Percentiles rank a stretch among this genome's conserved stretches.
Evolutionary conservation across 139 green algal genomes (phyloP).

Genomic region (Picochlorum sp.): DNA sequence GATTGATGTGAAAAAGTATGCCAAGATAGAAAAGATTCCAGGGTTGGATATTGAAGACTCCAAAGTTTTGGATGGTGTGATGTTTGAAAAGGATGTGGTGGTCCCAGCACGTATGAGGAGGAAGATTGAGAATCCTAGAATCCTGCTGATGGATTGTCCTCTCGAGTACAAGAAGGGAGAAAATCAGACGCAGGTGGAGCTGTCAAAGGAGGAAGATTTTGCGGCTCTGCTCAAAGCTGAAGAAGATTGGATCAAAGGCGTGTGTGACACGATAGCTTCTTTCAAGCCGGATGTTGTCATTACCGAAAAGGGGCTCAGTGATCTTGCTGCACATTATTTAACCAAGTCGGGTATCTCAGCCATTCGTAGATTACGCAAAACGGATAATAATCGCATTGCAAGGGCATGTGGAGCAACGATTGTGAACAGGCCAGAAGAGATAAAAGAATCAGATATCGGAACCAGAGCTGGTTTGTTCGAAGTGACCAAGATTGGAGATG

Average conservation of each 20-base stretch:
- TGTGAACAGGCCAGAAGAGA: slow-evolving; percentile 59
- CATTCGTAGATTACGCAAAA: slow-evolving; percentile 96
- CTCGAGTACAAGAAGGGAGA: slow-evolving; percentile 99
- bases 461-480: slow-evolving; percentile 91
- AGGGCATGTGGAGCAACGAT: slow-evolving; percentile 91
- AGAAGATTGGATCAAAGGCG: slow-evolving; percentile 80
- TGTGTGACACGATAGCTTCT: slow-evolving; percentile 72
- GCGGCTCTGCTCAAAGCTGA: slow-evolving; percentile 88
- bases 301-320: slow-evolving; percentile 93
- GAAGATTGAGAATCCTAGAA: slow-evolving; percentile 85
- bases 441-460: slow-evolving; percentile 85
- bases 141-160: slow-evolving; percentile 96
- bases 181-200: slow-evolving; percentile 97
- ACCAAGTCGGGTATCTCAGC: slow-evolving; percentile 84
- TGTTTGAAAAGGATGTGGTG: slow-evolving; percentile 99
- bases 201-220: slow-evolving; percentile 96
- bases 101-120: slow-evolving; percentile 87
- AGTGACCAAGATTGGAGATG: slow-evolving; percentile 95
- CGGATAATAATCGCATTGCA: slow-evolving; percentile 98
- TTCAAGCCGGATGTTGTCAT: slow-evolving; percentile 98
- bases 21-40: slow-evolving; percentile 97
- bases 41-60: slow-evolving; percentile 77
- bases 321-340: slow-evolving; percentile 91
- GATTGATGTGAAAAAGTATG: slow-evolving; percentile 97
- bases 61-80: slow-evolving; percentile 84